Percentiles rank a stretch among this genome's conserved stretches.
Conservation (phyloP, 495 filamentous ascomycete species). For the Xylaria intraflava region DNA sequence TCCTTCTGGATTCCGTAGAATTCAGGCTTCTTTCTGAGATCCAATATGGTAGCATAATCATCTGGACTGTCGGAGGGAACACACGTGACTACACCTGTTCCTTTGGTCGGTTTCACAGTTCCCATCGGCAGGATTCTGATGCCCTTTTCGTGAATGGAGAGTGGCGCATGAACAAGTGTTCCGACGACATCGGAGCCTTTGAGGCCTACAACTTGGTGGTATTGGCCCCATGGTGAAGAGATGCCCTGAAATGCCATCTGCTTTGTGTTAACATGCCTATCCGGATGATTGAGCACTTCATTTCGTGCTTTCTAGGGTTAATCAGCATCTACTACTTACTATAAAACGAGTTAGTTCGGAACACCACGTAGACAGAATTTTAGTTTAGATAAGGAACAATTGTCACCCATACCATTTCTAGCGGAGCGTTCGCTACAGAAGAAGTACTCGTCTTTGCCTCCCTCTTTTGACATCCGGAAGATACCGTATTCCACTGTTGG, state of each 20-base stretch:
- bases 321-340: not conserved
- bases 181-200: conserved; percentile 77
- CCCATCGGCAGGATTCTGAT: conserved; percentile 95
- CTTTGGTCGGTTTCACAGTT: conserved; percentile 81
- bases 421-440: conserved; percentile 81
- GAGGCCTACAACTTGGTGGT: conserved; percentile 65
- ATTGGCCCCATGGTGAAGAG: conserved; percentile 68
- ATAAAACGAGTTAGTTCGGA: not conserved
- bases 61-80: conserved; percentile 95
- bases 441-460: conserved; percentile 62
- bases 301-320: not conserved
- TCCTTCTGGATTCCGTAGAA: conserved; percentile 96
- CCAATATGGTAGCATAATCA: conserved; percentile 82
- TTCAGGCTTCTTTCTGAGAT: conserved; percentile 93
- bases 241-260: conserved; percentile 85
- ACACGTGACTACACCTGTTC: conserved; percentile 91
- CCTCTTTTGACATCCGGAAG: conserved; percentile 64
- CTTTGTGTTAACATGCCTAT: not conserved
- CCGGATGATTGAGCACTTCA: not conserved
- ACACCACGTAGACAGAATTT: not conserved
- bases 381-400: not conserved
- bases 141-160: conserved; percentile 71
- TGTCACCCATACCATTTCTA: conserved; percentile 49
- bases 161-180: conserved; percentile 76
- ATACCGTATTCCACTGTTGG: conserved; percentile 87